Percentiles rank a stretch among this genome's conserved stretches.
Evolutionary conservation across 495 filamentous ascomycete genomes (phyloP).

Genomic region (Cercophora samala): DNA sequence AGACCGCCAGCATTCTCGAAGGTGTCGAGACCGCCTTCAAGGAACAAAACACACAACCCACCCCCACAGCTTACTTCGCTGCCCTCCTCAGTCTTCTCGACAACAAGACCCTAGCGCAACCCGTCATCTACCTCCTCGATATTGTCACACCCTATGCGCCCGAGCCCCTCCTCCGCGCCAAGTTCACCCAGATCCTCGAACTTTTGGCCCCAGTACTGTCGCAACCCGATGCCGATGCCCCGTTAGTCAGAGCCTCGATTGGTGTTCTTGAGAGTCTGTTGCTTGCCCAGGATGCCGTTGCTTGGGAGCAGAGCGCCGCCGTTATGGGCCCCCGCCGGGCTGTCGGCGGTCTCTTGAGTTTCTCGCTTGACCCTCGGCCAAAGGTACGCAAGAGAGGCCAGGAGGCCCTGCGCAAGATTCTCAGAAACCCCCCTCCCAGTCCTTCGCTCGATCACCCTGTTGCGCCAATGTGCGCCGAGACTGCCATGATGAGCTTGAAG

Average conservation of each 20-base stretch:
- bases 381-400: constrained; percentile 95
- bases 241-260: constrained; percentile 81
- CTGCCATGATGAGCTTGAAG: constrained; percentile 70
- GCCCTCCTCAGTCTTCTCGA: constrained; percentile 86
- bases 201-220: constrained; percentile 80
- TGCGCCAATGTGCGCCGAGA: constrained; percentile 92
- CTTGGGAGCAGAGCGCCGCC: constrained; percentile 81
- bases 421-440: constrained; percentile 79
- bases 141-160: constrained; percentile 79
- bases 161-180: constrained; percentile 77
- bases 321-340: constrained; percentile 86
- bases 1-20: constrained; percentile 84
- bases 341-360: constrained; percentile 75
- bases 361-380: constrained; percentile 83
- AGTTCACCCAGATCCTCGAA: constrained; percentile 89
- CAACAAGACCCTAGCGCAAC: constrained; percentile 80
- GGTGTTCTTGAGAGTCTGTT: constrained; percentile 87
- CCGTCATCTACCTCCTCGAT: constrained; percentile 95
- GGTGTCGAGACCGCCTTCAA: constrained; percentile 90
- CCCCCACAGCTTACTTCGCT: constrained; percentile 91
- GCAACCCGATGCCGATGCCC: constrained; percentile 78
- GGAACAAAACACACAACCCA: constrained; percentile 75
- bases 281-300: constrained; percentile 76
- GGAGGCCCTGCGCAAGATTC: constrained; percentile 78
- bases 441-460: constrained; percentile 90